Base-by-base conservation (phyloP, 2,329 filamentous ascomycete species). In the Trichoderma sp. region DNA sequence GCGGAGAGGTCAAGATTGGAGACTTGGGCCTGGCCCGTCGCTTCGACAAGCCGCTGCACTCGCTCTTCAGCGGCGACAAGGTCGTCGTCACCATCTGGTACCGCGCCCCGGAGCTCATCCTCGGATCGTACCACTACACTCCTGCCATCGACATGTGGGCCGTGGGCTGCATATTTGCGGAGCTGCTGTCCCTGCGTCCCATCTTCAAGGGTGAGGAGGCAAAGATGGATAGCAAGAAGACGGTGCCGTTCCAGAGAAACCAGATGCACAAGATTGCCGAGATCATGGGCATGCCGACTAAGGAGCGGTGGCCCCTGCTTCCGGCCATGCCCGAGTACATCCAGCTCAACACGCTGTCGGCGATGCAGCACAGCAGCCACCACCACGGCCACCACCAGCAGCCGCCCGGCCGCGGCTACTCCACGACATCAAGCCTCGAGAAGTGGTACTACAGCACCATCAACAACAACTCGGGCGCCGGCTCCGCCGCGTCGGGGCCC, bases 81-180 rank as follows among this genome's bases (percentile, higher is more conserved):
- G 95, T 99, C 2, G 95, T 99, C 60, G 95, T 99, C 15, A 99
- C 95, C 0, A 99, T 99, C 68, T 99, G 95, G 95, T 99, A 99
- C 73, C 91, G 95, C 24, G 95, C 95, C 0, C 95, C 95, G 0
- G 95, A 99, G 77, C 83, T 99, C 4, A 86, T 99, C 1, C 86
- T 99, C 3, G 95, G 95, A 2, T 92, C 90, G 57, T 86, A 91
- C n/a, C 95, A 99, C 77, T 99, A 99, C 79, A 98, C 95, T 0
- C 93, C 95, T 0, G 94, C 95, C 24, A 92, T 99, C 69, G 95
- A 99, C 76, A 88, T 98, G 77, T 99, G 95, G 95, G 95, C 95
- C 3, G 88, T 99, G 0, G 95, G 95, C 0, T 99, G 95, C 76
- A 99, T 99, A 72, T 98, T 99, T 73, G 95, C 95, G 2, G 95